Evolutionary conservation across 768 basidiomycete species (phyloP), one percentile per base, ranked within the genome.

Genomic region (Lepiota subincarnata): DNA sequence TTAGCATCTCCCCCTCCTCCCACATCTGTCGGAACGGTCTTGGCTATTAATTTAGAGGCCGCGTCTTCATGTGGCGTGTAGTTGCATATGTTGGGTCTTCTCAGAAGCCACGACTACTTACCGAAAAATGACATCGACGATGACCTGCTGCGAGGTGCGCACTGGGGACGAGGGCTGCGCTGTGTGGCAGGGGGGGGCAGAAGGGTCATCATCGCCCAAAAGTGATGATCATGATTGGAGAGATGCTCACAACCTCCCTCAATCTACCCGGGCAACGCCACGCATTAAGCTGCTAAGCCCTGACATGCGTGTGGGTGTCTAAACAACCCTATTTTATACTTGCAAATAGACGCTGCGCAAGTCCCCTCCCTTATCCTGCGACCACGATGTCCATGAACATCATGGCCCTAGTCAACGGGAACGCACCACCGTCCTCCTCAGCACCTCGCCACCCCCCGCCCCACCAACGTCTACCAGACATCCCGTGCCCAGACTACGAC

Each of bases 401-500:
- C 48, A 61, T 60, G 50, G 24, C 57, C 31, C 42, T 50, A 16
- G 53, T 42, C 16, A 28, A 20, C 19, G 39, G 56, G 12, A 44
- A 44, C 16, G 31, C 31, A 3, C 31, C 31, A 31, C 7, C 8
- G 31, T 31, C 31, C 31, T 31, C 31, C 31, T 31, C 31, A 31
- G 31, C 31, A 31, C 4, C 7, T 31, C n/a, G 22, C 4, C 42
- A 38, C 12, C 48, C 48, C 6, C 38, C 36, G 24, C 6, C 13
- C 47, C 60, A 55, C 20, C 55, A 18, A 35, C 51, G 6, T 58
- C 57, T 5, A 60, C 62, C 28, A 8, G 73, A 74, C 22, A 68
- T 70, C 42, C 66, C 62, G 12, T 75, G 73, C 57, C 75, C 75
- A 1, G 68, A 71, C 47, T 77, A 77, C 50, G 68, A 73, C 31